Base-by-base conservation (phyloP, 768 basidiomycete genomes). In the Pisolithus orientalis region DNA sequence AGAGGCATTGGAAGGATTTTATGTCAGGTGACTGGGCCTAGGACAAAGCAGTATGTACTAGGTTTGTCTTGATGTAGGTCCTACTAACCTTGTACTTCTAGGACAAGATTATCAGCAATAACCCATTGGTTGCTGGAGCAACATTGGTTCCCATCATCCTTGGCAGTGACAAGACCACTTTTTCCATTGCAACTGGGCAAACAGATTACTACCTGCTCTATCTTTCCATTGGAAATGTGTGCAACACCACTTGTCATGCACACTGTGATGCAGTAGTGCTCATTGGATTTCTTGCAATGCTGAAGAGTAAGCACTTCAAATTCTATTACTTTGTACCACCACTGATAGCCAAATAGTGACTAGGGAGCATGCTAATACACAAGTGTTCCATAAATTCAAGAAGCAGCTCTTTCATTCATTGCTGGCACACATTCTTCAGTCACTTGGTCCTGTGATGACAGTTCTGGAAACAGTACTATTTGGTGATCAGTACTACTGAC, bases 71-170 rank as follows among this genome's bases (percentile, higher is more conserved):
- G 8, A n/a, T 17, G 21, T 47, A 39, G 14, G 27, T 47, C 6
- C 44, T 9, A 47, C 51, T 52, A 40, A 52, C 40, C n/a, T 25
- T 52, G 27, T 27, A 4, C 25, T 51, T 32, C 38, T 39, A 53
- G 46, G 47, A 54, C 11, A 31, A 27, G 37, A 51, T 54, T 21
- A 42, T 42, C 14, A 9, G 24, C 28, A 44, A 63, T 24, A 48
- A 64, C 49, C 51, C 51, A 6, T 27, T 53, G 4, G 71, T 50
- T 1, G 59, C 62, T 45, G 69, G 70, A 3, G 49, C 69, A 0
- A 57, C 34, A 40, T 49, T 55, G 2, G 34, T 53, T 17, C 56
- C 52, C 5, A 47, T 57, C 38, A 58, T 57, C 39, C 53, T 57
- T 2, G 24, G 55, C 5, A 47, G 43, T 7, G 55, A 57, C 27